Evolutionary conservation across 371 early-diverging fungal species (phyloP).

Genomic region (Lichtheimia hyalospora): DNA sequence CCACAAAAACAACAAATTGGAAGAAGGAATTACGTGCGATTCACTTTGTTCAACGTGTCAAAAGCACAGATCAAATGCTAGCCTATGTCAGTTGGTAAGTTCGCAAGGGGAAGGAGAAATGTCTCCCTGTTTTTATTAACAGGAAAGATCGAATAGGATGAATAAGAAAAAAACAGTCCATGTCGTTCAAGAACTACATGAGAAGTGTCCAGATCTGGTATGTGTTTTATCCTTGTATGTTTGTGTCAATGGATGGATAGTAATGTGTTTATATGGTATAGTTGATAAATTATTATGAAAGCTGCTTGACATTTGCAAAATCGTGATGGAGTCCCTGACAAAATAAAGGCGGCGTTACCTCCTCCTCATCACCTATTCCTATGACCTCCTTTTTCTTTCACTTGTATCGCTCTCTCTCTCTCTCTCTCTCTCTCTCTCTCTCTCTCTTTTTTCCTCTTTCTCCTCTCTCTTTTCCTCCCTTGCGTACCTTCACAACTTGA

Average conservation of each 20-base stretch:
- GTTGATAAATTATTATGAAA: background rate
- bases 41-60: constrained; percentile 13
- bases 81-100: constrained; percentile 33
- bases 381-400: background rate
- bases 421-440: constrained; percentile 4
- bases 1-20: background rate
- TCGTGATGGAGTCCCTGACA: too few species aligned
- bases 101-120: background rate
- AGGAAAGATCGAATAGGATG: background rate
- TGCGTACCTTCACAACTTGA: background rate
- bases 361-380: background rate
- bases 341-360: too few species aligned
- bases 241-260: too few species aligned
- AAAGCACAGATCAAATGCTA: constrained; percentile 11
- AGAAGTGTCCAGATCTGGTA: constrained; percentile 24
- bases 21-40: constrained; percentile 12
- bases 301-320: background rate
- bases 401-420: constrained; percentile 8
- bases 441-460: constrained; percentile 1
- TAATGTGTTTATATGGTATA: background rate
- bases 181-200: constrained; percentile 26
- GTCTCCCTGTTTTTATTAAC: background rate
- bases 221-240: background rate
- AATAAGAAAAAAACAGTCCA: constrained; percentile 31
- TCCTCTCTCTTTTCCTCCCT: background rate